Percentiles rank a stretch among this genome's conserved stretches.
These are phyloP conservation scores for Rosa multiflora DNA, from an alignment of 306 rosid species.

Conservation along the genomic window DNA sequence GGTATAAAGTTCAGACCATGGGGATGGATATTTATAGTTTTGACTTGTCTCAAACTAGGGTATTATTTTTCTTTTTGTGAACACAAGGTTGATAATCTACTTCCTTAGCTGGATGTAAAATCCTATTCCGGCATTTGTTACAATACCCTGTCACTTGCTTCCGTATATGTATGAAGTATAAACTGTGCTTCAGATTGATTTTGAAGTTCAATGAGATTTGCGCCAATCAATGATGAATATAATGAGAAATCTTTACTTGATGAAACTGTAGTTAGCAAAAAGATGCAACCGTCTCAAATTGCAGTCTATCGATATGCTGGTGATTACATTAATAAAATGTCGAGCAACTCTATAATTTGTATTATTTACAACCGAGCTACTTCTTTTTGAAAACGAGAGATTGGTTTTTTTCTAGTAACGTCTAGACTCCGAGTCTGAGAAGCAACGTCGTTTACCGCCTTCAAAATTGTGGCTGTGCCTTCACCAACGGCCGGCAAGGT, in stretches of 20 bases:
- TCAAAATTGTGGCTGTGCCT: slow-evolving; percentile 6
- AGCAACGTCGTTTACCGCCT: not conserved
- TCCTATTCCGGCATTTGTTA: not conserved
- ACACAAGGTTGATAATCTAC: not conserved
- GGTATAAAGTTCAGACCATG: not conserved
- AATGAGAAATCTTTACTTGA: not conserved
- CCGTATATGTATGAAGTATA: not conserved
- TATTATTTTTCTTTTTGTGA: not conserved
- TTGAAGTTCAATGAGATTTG: not conserved
- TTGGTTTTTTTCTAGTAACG: not conserved
- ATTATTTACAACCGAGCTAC: too few species aligned
- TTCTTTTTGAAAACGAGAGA: too few species aligned
- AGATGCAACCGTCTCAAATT: not conserved
- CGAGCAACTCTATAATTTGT: too few species aligned
- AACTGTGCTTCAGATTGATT: not conserved
- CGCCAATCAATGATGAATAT: not conserved
- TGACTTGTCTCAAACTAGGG: not conserved
- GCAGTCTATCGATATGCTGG: not conserved
- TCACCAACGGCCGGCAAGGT: not conserved
- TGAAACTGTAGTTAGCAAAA: not conserved
- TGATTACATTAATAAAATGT: not conserved
- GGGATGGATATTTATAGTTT: not conserved
- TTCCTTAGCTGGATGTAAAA: not conserved
- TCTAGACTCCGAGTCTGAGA: not conserved
- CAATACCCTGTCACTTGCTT: not conserved